Conservation (phyloP, 805 yeast species). For the Vanderwaltozyma verrucispora region DNA sequence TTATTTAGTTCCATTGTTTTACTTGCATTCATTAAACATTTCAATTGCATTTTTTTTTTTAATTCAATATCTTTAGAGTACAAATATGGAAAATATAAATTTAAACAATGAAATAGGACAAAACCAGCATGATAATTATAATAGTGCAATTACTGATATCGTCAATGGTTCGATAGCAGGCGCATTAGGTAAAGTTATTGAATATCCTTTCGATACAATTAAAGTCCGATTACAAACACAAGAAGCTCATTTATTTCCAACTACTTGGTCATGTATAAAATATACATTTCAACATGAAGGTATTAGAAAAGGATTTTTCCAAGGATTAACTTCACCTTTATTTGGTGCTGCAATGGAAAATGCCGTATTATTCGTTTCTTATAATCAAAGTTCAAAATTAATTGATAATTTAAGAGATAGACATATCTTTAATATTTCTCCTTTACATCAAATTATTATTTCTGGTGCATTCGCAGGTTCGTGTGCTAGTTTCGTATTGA, state of each 20-base stretch:
- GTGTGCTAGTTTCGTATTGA: slow-evolving; percentile 68
- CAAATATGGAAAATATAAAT: too few relatives aligned
- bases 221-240: slow-evolving; percentile 82
- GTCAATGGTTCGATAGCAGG: slow-evolving; percentile 48
- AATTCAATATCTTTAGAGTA: neutral
- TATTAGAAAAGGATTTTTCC: slow-evolving; percentile 56
- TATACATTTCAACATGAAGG: slow-evolving; percentile 65
- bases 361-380: slow-evolving; percentile 65
- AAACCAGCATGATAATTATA: neutral
- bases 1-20: too few relatives aligned
- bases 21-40: neutral
- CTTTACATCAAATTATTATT: slow-evolving; percentile 37
- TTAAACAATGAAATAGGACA: too few relatives aligned
- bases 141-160: slow-evolving; percentile 26
- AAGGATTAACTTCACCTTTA: slow-evolving; percentile 70
- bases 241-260: slow-evolving; percentile 43
- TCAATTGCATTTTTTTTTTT: neutral
- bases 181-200: slow-evolving; percentile 71
- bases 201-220: slow-evolving; percentile 87
- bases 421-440: slow-evolving; percentile 17
- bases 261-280: slow-evolving; percentile 56
- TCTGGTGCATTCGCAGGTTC: slow-evolving; percentile 83
- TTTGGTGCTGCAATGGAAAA: slow-evolving; percentile 87
- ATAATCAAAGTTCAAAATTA: slow-evolving; percentile 37
- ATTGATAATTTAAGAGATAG: slow-evolving; percentile 14